These are phyloP conservation scores for Rubroboletus satanas DNA, from an alignment of 768 basidiomycete species.

Conservation along the genomic window DNA sequence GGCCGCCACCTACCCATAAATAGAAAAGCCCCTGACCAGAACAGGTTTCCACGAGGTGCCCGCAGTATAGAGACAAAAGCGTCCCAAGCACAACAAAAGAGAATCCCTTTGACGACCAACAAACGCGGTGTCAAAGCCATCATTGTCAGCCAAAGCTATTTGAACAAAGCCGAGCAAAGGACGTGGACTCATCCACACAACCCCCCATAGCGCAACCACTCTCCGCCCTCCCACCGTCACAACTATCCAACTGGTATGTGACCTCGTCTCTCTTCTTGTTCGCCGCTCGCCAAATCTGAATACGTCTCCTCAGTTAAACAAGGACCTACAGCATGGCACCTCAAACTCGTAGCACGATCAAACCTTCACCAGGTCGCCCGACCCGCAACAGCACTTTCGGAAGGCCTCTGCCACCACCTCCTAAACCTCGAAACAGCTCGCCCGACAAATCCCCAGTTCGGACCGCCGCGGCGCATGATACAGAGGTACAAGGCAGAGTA, in stretches of 20 bases:
- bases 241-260: not conserved
- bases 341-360: conserved; percentile 21
- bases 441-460: not conserved
- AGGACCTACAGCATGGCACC: conserved; percentile 22
- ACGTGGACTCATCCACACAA: not conserved
- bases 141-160: conserved; percentile 15
- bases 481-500: not conserved
- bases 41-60: conserved; percentile 11
- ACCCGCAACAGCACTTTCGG: conserved; percentile 26
- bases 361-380: conserved; percentile 12
- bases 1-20: conserved; percentile 19
- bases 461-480: not conserved
- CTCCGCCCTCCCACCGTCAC: not conserved
- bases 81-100: conserved; percentile 17
- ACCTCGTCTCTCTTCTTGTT: not conserved
- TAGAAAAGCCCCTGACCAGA: conserved; percentile 22
- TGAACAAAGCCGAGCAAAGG: conserved; percentile 13
- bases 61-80: conserved; percentile 25
- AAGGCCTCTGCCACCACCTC: conserved; percentile 6
- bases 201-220: not conserved
- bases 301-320: not conserved
- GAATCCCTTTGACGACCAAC: conserved; percentile 1
- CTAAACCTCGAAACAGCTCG: conserved; percentile 5
- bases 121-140: conserved; percentile 13
- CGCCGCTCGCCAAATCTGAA: not conserved